These are phyloP conservation scores for Starmerella apicola DNA, from an alignment of 805 yeast species.

Conservation along the genomic window DNA sequence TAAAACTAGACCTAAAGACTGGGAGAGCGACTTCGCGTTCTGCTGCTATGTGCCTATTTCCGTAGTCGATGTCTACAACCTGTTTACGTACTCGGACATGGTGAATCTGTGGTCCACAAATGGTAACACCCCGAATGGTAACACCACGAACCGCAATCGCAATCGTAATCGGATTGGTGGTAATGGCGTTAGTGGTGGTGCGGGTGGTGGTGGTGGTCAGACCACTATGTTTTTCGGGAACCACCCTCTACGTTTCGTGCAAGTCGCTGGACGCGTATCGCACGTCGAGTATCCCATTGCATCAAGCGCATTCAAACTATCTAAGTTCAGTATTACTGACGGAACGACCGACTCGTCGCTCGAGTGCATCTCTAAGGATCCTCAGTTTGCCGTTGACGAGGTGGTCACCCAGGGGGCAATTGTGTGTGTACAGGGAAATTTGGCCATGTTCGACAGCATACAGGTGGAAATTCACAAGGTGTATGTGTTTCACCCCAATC, in stretches of 20 bases:
- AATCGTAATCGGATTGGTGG: too few relatives aligned
- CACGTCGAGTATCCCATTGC: neutral
- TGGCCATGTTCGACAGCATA: slow-evolving; percentile 2
- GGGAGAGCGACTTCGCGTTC: slow-evolving; percentile 2
- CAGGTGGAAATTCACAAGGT: slow-evolving; percentile 2
- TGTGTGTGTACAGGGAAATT: slow-evolving; percentile 4
- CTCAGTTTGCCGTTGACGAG: neutral
- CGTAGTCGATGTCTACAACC: slow-evolving; percentile 6
- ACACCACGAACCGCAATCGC: neutral
- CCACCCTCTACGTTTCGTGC: slow-evolving; percentile 6
- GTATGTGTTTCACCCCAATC: neutral
- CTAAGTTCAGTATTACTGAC: slow-evolving; percentile 2
- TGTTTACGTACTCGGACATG: slow-evolving; percentile 1
- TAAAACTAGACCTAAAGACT: neutral
- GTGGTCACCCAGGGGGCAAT: slow-evolving; percentile 1
- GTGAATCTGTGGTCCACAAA: too few relatives aligned
- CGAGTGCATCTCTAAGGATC: neutral
- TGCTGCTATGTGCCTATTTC: slow-evolving; percentile 11
- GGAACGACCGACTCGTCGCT: slow-evolving; percentile 2
- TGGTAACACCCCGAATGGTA: too few relatives aligned
- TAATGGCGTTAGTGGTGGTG: too few relatives aligned
- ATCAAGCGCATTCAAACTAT: neutral
- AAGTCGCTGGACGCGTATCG: slow-evolving; percentile 4
- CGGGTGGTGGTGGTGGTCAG: neutral
- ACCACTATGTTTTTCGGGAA: slow-evolving; percentile 5